phyloP scores from a whole-genome alignment of 1,284 basidiomycete species.

The Tilletiopsis washingtonensis region DNA sequence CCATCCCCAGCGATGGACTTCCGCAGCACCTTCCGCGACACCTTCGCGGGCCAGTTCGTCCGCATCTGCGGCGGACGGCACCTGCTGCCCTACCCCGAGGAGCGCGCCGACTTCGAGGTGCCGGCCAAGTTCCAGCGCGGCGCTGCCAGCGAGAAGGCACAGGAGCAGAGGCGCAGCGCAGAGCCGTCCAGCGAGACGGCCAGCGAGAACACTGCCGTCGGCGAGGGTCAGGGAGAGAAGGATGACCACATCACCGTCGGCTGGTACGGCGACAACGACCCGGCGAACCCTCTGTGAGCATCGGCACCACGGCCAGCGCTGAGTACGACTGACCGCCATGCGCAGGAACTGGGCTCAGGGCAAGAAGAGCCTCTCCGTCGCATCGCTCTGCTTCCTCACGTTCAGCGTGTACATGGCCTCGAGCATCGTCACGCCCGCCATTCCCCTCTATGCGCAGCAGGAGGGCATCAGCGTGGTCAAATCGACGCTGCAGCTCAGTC shows the following conservation, averaged over 20 bases:
- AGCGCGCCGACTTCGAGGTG: conserved; percentile 49
- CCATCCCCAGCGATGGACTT: no score
- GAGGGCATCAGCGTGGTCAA: conserved; percentile 9
- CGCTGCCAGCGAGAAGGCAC: conserved; percentile 12
- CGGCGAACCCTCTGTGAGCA: conserved; percentile 42
- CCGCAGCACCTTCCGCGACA: background rate
- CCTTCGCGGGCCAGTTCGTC: background rate
- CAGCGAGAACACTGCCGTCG: background rate
- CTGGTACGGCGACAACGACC: conserved; percentile 44
- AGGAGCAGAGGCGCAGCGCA: background rate
- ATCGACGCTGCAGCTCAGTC: conserved; percentile 20
- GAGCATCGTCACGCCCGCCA: conserved; percentile 55
- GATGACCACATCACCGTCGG: conserved; percentile 49
- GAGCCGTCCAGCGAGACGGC: conserved; percentile 1
- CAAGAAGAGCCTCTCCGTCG: conserved; percentile 40
- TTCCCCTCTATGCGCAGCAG: conserved; percentile 49
- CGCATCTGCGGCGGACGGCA: background rate
- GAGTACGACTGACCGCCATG: no score
- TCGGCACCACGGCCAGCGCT: no score
- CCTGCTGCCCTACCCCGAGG: background rate
- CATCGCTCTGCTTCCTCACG: conserved; percentile 39
- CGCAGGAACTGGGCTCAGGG: conserved; percentile 41
- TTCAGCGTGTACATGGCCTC: conserved; percentile 58
- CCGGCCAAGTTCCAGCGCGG: no score
- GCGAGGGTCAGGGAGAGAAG: background rate